A percentile compares a stretch with the other conserved stretches of the same genome.
Evolutionary conservation across 164 flowering plant species (phyloP).

Genomic region (grape (Vitis vinifera)): DNA sequence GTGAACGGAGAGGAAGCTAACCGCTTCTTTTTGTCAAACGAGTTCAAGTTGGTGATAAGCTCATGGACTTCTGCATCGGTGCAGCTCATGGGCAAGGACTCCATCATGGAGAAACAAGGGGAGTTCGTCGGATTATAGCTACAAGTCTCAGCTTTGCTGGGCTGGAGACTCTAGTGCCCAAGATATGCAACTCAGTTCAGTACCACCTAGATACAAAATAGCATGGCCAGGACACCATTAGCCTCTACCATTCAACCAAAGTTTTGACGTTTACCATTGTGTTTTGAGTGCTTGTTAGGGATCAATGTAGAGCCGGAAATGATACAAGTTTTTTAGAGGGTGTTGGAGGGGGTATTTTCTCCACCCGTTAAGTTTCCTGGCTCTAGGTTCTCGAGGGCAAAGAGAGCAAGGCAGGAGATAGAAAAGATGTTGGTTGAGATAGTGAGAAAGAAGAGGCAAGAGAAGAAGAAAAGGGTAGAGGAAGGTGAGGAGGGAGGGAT

Average conservation of each 20-base stretch:
- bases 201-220: conserved; percentile 41
- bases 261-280: conserved; percentile 47
- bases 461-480: conserved; percentile 29
- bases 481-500: conserved; percentile 26
- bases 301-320: conserved; percentile 43
- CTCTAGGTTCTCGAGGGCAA: conserved; percentile 59
- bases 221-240: conserved; percentile 30
- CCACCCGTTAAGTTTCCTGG: conserved; percentile 52
- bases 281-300: conserved; percentile 62
- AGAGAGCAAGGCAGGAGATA: conserved; percentile 40
- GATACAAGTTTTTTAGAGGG: conserved; percentile 54
- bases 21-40: conserved; percentile 62
- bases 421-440: too few relatives aligned
- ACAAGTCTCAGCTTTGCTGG: conserved; percentile 33
- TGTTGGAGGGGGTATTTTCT: conserved; percentile 68
- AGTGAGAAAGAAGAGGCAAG: not conserved
- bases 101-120: conserved; percentile 74
- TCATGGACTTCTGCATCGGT: conserved; percentile 77
- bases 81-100: conserved; percentile 66
- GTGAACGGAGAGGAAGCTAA: conserved; percentile 71
- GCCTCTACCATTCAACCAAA: conserved; percentile 48
- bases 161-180: conserved; percentile 54
- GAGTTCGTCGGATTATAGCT: conserved; percentile 54
- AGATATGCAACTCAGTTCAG: conserved; percentile 36
- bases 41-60: conserved; percentile 79